Conservation (phyloP, 2,329 filamentous ascomycete species). For the Zopfia rhizophila region DNA sequence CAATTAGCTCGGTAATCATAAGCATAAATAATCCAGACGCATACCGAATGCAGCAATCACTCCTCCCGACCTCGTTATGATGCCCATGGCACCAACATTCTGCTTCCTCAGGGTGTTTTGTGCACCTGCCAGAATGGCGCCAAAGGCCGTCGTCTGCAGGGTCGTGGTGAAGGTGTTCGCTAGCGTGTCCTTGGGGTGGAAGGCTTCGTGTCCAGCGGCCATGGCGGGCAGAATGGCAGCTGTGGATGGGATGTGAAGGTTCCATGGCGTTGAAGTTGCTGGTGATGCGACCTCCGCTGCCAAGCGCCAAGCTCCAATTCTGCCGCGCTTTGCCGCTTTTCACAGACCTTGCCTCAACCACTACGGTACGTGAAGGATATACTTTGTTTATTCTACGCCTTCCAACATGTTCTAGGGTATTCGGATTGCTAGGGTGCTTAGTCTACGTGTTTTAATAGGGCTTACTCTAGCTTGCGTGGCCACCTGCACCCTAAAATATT, state of each 20-base stretch:
- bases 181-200: constrained; percentile 80
- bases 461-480: constrained; percentile 18
- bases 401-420: no score
- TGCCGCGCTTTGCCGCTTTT: constrained; percentile 10
- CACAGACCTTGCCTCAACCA: neutral
- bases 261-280: constrained; percentile 24
- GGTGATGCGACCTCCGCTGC: constrained; percentile 7
- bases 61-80: constrained; percentile 81
- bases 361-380: neutral
- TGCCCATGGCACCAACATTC: constrained; percentile 82
- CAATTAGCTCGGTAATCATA: constrained; percentile 38
- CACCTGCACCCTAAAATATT: neutral
- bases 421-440: no score
- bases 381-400: no score
- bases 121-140: constrained; percentile 78
- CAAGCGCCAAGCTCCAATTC: constrained; percentile 5
- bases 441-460: neutral
- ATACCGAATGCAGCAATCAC: constrained; percentile 76
- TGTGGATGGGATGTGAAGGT: constrained; percentile 26
- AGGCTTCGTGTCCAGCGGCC: constrained; percentile 55
- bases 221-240: constrained; percentile 43
- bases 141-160: constrained; percentile 72
- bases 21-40: constrained; percentile 28
- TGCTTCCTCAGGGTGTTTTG: constrained; percentile 87
- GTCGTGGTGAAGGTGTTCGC: constrained; percentile 72